Conservation (phyloP, 768 basidiomycete genomes). For the Suillus tomentosus region DNA sequence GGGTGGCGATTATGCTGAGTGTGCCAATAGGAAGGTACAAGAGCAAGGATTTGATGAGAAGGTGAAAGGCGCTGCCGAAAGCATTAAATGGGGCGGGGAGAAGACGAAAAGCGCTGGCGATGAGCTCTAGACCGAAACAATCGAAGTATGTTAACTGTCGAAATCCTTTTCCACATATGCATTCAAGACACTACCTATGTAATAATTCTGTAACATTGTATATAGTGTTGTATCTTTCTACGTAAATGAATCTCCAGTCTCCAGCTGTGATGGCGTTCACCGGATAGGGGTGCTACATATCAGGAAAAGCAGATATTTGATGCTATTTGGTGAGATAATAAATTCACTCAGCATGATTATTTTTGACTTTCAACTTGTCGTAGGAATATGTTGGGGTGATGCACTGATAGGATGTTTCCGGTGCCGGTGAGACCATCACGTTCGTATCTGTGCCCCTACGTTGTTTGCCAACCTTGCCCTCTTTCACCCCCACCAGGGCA, state of each 20-base stretch:
- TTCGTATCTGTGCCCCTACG: background rate
- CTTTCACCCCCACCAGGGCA: background rate
- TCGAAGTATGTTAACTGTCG: background rate
- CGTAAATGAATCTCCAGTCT: no score
- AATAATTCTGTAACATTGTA: background rate
- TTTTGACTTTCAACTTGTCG: background rate
- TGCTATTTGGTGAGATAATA: background rate
- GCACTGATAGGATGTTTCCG: background rate
- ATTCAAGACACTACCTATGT: background rate
- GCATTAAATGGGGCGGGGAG: conserved; percentile 25
- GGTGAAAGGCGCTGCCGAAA: conserved; percentile 25
- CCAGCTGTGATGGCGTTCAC: background rate
- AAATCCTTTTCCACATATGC: background rate
- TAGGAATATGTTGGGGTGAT: background rate
- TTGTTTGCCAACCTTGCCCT: background rate
- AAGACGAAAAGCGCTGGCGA: conserved; percentile 31
- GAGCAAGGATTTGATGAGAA: conserved; percentile 26
- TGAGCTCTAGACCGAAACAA: conserved; percentile 33
- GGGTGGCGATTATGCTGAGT: conserved; percentile 28
- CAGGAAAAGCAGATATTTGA: background rate
- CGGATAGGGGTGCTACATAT: background rate
- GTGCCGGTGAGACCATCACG: background rate
- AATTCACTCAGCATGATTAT: background rate
- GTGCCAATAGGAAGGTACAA: conserved; percentile 25
- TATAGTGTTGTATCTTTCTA: no score